Conservation (phyloP, 1,139 yeast genomes). For the Yamadazyma aaseri region DNA sequence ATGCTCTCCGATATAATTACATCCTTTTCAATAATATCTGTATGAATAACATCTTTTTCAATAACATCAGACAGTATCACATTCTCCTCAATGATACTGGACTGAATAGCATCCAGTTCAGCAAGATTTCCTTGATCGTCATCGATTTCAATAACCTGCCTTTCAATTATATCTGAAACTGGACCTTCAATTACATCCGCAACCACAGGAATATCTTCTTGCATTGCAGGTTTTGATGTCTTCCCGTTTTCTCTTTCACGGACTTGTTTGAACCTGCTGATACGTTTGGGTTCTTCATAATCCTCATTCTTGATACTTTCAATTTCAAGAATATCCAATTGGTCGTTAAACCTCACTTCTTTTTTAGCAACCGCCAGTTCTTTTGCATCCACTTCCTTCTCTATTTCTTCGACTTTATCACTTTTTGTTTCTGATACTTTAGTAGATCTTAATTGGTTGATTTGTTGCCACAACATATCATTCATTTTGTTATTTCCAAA, state of each 20-base stretch:
- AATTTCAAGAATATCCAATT: constrained; percentile 56
- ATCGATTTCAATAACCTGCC: no score
- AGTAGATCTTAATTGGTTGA: constrained; percentile 22
- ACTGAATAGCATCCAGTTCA: no score
- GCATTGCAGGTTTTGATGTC: constrained; percentile 3
- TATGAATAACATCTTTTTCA: no score
- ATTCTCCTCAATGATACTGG: no score
- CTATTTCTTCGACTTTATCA: background rate
- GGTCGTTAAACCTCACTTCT: constrained; percentile 49
- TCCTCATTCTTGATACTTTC: constrained; percentile 47
- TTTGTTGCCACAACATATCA: constrained; percentile 31
- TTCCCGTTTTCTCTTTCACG: constrained; percentile 5
- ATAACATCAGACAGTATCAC: no score
- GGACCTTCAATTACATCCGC: constrained; percentile 11
- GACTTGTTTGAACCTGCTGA: constrained; percentile 27
- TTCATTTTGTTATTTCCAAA: constrained; percentile 17
- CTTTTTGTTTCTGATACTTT: constrained; percentile 1
- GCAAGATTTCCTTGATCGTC: no score
- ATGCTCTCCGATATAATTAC: no score
- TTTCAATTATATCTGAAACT: constrained; percentile 9
- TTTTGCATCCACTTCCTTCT: constrained; percentile 6
- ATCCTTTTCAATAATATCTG: no score
- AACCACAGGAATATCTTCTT: constrained; percentile 6
- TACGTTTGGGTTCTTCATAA: constrained; percentile 36
- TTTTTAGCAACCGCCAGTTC: constrained; percentile 30